Evolutionary conservation across 2,329 filamentous ascomycete genomes (phyloP).

Genomic region (Fusarium coffeatum): DNA sequence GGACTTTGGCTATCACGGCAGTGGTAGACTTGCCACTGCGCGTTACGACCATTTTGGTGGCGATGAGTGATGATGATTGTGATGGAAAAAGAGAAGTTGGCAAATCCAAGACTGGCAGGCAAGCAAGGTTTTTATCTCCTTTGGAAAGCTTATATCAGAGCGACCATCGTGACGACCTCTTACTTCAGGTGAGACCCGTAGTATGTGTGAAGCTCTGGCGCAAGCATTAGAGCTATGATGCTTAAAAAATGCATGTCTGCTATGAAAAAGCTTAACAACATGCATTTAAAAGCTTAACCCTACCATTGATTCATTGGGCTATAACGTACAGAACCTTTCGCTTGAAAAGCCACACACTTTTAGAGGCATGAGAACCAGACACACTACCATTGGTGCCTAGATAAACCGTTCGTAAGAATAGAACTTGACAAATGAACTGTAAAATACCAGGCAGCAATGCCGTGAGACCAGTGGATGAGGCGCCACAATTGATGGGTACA

Average conservation of each 20-base stretch:
- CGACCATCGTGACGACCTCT: not conserved
- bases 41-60: not conserved
- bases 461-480: no score
- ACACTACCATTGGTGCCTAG: no score
- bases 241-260: not conserved
- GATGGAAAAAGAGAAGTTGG: not conserved
- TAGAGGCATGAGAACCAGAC: no score
- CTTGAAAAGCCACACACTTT: no score
- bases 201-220: not conserved
- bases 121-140: not conserved
- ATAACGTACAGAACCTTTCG: no score
- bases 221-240: not conserved
- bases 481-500: no score
- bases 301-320: no score
- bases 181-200: not conserved
- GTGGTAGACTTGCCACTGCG: not conserved
- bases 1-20: not conserved
- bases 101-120: not conserved
- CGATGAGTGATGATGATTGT: not conserved
- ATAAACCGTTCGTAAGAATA: no score
- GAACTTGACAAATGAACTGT: no score
- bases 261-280: not conserved
- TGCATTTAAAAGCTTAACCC: not conserved
- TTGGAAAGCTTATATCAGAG: not conserved
- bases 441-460: no score